Evolutionary conservation across 768 basidiomycete species (phyloP).

Genomic region (Steccherinum ochraceum): DNA sequence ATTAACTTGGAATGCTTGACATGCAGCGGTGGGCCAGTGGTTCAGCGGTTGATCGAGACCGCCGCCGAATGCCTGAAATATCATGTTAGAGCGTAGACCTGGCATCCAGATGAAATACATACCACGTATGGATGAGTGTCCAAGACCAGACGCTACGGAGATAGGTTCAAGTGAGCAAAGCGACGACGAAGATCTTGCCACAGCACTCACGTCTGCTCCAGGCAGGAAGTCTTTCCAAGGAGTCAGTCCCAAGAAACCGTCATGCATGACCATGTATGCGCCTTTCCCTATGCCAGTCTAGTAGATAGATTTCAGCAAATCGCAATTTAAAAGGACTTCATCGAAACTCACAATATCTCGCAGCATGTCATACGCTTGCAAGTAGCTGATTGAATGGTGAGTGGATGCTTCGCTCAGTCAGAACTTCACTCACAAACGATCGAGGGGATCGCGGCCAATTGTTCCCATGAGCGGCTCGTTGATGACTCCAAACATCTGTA

Average conservation of each 20-base stretch:
- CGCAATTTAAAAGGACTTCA: neutral
- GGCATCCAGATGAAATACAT: slow-evolving; percentile 1
- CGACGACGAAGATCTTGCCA: neutral
- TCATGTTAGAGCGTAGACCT: no score
- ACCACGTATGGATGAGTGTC: slow-evolving; percentile 49
- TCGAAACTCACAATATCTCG: slow-evolving; percentile 65
- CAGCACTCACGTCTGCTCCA: slow-evolving; percentile 27
- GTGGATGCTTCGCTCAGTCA: neutral
- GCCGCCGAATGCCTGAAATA: slow-evolving; percentile 19
- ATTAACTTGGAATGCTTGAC: slow-evolving; percentile 19
- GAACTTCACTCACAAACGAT: slow-evolving; percentile 47
- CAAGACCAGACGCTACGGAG: slow-evolving; percentile 31
- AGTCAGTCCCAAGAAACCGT: slow-evolving; percentile 48
- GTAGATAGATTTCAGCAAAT: neutral
- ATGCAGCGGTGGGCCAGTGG: slow-evolving; percentile 19
- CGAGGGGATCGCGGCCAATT: slow-evolving; percentile 52
- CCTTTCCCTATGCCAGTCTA: slow-evolving; percentile 53
- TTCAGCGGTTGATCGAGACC: slow-evolving; percentile 19
- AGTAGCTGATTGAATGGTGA: slow-evolving; percentile 39
- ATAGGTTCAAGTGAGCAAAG: neutral
- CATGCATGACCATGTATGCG: slow-evolving; percentile 52
- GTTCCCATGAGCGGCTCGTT: slow-evolving; percentile 53
- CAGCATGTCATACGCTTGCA: slow-evolving; percentile 57
- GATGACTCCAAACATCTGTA: slow-evolving; percentile 56
- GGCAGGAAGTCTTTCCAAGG: slow-evolving; percentile 35